Base-by-base conservation (phyloP, 2,329 filamentous ascomycete species). In the Leptographium procerum region DNA sequence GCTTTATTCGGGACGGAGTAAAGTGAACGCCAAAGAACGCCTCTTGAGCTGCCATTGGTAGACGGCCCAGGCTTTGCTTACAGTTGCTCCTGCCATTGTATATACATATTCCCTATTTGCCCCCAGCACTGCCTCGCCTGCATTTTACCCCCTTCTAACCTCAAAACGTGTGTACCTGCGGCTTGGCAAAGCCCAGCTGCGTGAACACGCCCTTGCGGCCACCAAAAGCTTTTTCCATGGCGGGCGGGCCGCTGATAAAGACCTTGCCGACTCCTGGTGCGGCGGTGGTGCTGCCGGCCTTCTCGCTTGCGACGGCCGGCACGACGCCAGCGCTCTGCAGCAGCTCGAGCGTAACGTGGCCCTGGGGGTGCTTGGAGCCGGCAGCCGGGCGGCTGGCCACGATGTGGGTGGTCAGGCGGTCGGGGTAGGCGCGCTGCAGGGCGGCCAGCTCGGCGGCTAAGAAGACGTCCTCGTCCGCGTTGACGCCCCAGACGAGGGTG, bases 221-320 rank as follows among this genome's bases (percentile, higher is more conserved):
- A 2, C 79, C 72, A 43, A 86, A 66, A 13, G 77, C 75, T 59
- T 72, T 73, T 68, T 87, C 82, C 84, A 89, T 87, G 0, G 76
- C 75, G 1, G 85, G 84, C 22, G 86, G 86, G 0, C 86, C 86
- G 66, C 85, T 88, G 1, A 89, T 74, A 65, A 88, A 85, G 0
- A 89, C 81, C 69, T 86, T 86, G 2, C 57, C 58, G n/a, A 59
- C 60, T 5, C 47, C 47, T 4, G 47, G 14, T 7, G 16, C 40
- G n/a, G n/a, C n/a, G 19, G 40, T 19, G 6, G 19, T 43, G 34
- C 64, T 64, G 61, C 60, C 59, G 4, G 56, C 57, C 10, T 61
- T 61, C 26, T 52, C 40, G 14, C n/a, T n/a, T 7, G 40, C 40
- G 6, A 9, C 53, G 2, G 60, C 65, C 3, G 69, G 65, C n/a